Base-by-base conservation (phyloP, 441 rosid species). In the Raphanus hybrid region DNA sequence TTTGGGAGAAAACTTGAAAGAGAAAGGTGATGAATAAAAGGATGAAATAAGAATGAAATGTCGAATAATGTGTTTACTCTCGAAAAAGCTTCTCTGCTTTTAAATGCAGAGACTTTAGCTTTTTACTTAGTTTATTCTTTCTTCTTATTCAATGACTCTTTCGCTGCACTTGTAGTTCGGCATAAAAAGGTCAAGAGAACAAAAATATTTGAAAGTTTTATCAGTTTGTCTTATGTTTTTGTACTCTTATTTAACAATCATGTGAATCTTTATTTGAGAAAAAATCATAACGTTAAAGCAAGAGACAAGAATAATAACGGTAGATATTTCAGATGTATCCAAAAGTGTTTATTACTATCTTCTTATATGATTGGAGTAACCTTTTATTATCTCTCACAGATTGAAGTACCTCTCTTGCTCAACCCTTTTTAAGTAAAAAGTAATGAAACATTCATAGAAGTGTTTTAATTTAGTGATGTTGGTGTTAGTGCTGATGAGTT, bases 401-500 rank as follows among this genome's bases (percentile, higher is more conserved):
- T 6, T 35, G 32, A 29, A 29, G 32, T 29, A 29, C 34, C 34
- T 29, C 34, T 18, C 20, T 18, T 18, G 20, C 20, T 18, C 34
- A 29, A 3, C 34, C 4, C 6, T 29, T 29, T 29, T 29, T 3
- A 29, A 29, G 34, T 29, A 29, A 29, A 29, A 29, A 29, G 34
- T 29, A 29, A 29, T 29, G 34, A 29, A 3, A 29, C 5, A 29
- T 29, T 29, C 5, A 18, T 29, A 29, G 3, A 29, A 29, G 34
- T 29, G 5, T 3, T 29, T 29, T 29, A 29, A 23, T 23, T 18
- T 18, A 18, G 20, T 18, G 20, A 18, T 58, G 79, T 79, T 64
- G 35, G 66, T 59, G 32, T 67, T 4, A 55, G 77, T 15, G 74
- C 75, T 71, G 76, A 79, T 71, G 83, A 76, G 78, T 71, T 75